Conservation (phyloP, 2,329 filamentous ascomycete genomes). For the Phaeoacremonium minimum region DNA sequence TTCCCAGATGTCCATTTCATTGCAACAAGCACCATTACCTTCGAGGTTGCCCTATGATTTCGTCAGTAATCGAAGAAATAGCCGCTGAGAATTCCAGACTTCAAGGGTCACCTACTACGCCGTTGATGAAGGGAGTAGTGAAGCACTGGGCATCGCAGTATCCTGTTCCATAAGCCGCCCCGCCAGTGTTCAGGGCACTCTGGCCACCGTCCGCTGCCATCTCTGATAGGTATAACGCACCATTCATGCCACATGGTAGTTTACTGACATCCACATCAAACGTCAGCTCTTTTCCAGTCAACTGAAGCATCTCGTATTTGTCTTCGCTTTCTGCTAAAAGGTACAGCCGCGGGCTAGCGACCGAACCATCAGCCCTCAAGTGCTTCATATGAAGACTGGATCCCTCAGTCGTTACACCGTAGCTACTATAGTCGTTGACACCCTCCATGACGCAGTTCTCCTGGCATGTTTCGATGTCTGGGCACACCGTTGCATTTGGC, state of each 20-base stretch:
- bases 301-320: constrained; percentile 56
- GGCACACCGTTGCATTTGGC: constrained; percentile 39
- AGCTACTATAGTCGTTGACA: constrained; percentile 37
- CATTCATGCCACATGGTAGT: constrained; percentile 64
- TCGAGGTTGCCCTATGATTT: constrained; percentile 30
- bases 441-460: constrained; percentile 51
- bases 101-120: constrained; percentile 30
- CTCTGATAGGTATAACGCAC: constrained; percentile 55
- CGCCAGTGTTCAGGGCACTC: constrained; percentile 49
- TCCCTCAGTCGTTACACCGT: constrained; percentile 26
- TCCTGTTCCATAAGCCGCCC: constrained; percentile 57
- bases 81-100: too few species aligned
- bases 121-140: constrained; percentile 45
- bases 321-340: constrained; percentile 48
- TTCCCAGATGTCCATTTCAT: constrained; percentile 53
- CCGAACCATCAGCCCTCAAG: constrained; percentile 14
- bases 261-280: constrained; percentile 64
- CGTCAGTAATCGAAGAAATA: too few species aligned
- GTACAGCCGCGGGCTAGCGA: constrained; percentile 46
- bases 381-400: constrained; percentile 22
- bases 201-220: constrained; percentile 56
- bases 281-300: constrained; percentile 58
- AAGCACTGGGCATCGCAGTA: constrained; percentile 61
- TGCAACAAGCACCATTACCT: constrained; percentile 43
- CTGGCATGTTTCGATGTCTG: constrained; percentile 43